Base-by-base conservation (phyloP, 768 basidiomycete genomes). In the Mycena capillaripes region DNA sequence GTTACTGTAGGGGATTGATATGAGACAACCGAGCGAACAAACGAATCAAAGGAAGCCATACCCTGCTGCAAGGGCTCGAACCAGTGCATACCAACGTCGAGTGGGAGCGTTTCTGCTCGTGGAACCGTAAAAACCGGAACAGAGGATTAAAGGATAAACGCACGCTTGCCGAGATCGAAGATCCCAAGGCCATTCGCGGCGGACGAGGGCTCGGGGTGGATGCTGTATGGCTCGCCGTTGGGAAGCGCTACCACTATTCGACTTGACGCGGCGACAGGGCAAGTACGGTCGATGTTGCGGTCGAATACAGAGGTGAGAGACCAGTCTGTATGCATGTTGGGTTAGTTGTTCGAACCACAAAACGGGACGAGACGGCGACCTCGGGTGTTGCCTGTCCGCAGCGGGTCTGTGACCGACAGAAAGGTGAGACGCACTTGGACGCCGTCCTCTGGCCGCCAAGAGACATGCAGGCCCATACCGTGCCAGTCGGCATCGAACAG, bases 401-500 rank as follows among this genome's bases (percentile, higher is more conserved):
- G 84, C 19, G 97, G 93, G 79, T 98, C 92, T 17, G 91, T 87
- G 7, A 98, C 92, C 19, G 91, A 89, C 78, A 96, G 95, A 70
- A 93, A 90, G 3, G 87, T 87, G 62, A 97, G 81, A 71, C 86
- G 84, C 40, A 95, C 86, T 78, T 93, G 89, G 25, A 96, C 85
- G 19, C 90, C 92, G 38, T 80, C 81, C 8, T 84, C 84, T 50
- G 86, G 83, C 25, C 84, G 85, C 85, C 91, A 95, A 27, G 87
- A 80, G 3, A 95, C 94, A 79, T 96, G 93, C 1, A 97, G 84
- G 11, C 92, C 89, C 78, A 98, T 89, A 0, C 95, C 94, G 77
- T 97, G 96, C 94, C 95, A 98, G 76, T 96, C 92, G 5, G 95
- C 94, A 74, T 96, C 95, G 76, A 98, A 97, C 4, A 97, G 82